These are phyloP conservation scores for Penicillium sp. DNA, from an alignment of 2,329 filamentous ascomycete species.

Conservation along the genomic window DNA sequence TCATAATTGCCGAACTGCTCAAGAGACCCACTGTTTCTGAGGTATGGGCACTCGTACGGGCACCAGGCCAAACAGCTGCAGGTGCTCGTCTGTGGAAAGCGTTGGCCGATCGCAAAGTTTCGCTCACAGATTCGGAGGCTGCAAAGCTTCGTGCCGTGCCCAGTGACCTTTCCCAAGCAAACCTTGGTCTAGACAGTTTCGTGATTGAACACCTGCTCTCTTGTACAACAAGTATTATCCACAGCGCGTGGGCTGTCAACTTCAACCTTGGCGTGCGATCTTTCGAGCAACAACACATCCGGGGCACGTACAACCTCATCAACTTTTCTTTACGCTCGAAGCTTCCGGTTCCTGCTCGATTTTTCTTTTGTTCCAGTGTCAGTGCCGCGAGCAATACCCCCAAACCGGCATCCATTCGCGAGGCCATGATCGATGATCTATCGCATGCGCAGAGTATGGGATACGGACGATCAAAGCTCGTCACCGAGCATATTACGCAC, in stretches of 20 bases:
- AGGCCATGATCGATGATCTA: conserved; percentile 36
- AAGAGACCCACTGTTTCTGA: conserved; percentile 38
- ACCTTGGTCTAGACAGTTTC: conserved; percentile 50
- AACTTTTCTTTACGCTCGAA: conserved; percentile 39
- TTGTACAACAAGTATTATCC: conserved; percentile 56
- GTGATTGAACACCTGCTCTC: conserved; percentile 43
- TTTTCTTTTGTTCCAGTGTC: conserved; percentile 55
- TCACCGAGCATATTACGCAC: conserved; percentile 38
- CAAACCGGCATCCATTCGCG: conserved; percentile 32
- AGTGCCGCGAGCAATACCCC: conserved; percentile 43
- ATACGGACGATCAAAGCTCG: conserved; percentile 43
- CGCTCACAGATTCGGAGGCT: conserved; percentile 18
- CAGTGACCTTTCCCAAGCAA: conserved; percentile 46
- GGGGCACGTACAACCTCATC: conserved; percentile 49
- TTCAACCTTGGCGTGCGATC: conserved; percentile 58
- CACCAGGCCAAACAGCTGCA: conserved; percentile 38
- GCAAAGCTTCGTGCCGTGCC: conserved; percentile 50
- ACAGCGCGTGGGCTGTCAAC: conserved; percentile 51
- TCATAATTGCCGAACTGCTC: conserved; percentile 53
- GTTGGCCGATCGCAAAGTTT: conserved; percentile 38
- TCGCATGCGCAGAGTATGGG: conserved; percentile 45
- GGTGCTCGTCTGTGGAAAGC: conserved; percentile 47
- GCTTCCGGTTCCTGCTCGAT: conserved; percentile 35
- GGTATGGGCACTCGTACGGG: conserved; percentile 60
- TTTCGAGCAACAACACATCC: conserved; percentile 57